Percentiles rank a stretch among this genome's conserved stretches.
Conservation (phyloP, 352 stramenopile species). For the Peronospora tabacina region DNA sequence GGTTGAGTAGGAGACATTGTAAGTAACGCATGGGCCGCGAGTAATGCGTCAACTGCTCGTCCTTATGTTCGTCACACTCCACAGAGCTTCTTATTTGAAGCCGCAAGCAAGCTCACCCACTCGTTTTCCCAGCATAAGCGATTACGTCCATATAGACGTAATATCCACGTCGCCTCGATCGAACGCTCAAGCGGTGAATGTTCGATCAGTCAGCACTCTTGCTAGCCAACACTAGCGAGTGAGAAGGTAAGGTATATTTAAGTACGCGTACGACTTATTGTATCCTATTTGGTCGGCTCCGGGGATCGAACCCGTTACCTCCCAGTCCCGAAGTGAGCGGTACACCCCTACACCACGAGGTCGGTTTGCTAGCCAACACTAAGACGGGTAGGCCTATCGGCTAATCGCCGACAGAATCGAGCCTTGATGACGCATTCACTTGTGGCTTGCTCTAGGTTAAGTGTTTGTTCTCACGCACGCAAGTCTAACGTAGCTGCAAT, state of each 20-base stretch:
- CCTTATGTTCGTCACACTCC: conserved; percentile 21
- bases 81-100: conserved; percentile 20
- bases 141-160: conserved; percentile 6
- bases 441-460: conserved; percentile 16
- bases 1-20: not conserved
- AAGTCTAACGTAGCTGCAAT: conserved; percentile 18
- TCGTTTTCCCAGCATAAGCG: conserved; percentile 23
- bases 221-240: too few relatives aligned
- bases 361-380: conserved; percentile 2
- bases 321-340: too few relatives aligned
- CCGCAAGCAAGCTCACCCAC: conserved; percentile 11
- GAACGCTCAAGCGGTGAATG: not conserved
- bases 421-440: not conserved
- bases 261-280: too few relatives aligned
- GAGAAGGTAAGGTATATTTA: too few relatives aligned
- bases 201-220: conserved; percentile 11
- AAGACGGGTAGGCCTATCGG: conserved; percentile 24
- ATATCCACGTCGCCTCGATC: conserved; percentile 12
- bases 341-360: too few relatives aligned
- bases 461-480: conserved; percentile 27
- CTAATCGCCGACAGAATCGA: conserved; percentile 9
- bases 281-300: too few relatives aligned
- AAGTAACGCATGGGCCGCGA: conserved; percentile 19
- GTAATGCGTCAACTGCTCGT: conserved; percentile 25
- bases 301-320: too few relatives aligned